Percentiles rank a stretch among this genome's conserved stretches.
Conservation (phyloP, 768 basidiomycete species). For the Boletus reticuloceps region DNA sequence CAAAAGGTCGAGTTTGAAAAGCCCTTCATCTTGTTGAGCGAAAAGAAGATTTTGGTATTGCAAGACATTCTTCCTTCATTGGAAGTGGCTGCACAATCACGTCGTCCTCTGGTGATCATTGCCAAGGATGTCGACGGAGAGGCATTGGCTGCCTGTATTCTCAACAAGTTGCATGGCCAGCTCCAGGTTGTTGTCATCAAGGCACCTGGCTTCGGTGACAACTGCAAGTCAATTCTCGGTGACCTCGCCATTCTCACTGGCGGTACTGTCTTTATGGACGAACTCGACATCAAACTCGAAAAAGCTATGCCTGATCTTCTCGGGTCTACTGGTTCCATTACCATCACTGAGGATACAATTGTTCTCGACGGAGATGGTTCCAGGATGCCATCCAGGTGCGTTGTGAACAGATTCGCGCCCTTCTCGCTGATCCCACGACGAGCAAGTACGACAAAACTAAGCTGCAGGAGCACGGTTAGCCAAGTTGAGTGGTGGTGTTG, state of each 20-base stretch:
- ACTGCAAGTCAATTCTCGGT: slow-evolving; percentile 97
- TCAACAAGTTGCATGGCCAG: slow-evolving; percentile 99
- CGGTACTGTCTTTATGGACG: slow-evolving; percentile 95
- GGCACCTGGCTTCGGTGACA: slow-evolving; percentile 98
- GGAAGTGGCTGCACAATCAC: slow-evolving; percentile 72
- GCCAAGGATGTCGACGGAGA: slow-evolving; percentile 98
- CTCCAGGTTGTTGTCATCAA: slow-evolving; percentile 93
- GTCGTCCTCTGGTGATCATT: slow-evolving; percentile 93
- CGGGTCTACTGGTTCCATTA: slow-evolving; percentile 86
- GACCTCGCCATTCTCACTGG: slow-evolving; percentile 97
- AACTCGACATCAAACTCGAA: slow-evolving; percentile 81
- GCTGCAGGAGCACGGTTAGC: slow-evolving; percentile 91
- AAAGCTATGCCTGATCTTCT: slow-evolving; percentile 71
- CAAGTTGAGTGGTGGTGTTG: slow-evolving; percentile 58
- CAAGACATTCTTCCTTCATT: slow-evolving; percentile 95
- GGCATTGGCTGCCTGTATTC: slow-evolving; percentile 94
- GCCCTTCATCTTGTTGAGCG: slow-evolving; percentile 87
- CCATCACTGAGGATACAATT: slow-evolving; percentile 80
- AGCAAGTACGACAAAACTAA: slow-evolving; percentile 93
- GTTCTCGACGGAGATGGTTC: slow-evolving; percentile 94
- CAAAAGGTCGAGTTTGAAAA: slow-evolving; percentile 98
- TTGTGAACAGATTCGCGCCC: slow-evolving; percentile 91
- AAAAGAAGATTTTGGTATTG: slow-evolving; percentile 96
- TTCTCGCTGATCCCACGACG: slow-evolving; percentile 80
- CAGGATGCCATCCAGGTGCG: slow-evolving; percentile 85